Evolutionary conservation across 768 basidiomycete species (phyloP).

Genomic region (Collybia nuda): DNA sequence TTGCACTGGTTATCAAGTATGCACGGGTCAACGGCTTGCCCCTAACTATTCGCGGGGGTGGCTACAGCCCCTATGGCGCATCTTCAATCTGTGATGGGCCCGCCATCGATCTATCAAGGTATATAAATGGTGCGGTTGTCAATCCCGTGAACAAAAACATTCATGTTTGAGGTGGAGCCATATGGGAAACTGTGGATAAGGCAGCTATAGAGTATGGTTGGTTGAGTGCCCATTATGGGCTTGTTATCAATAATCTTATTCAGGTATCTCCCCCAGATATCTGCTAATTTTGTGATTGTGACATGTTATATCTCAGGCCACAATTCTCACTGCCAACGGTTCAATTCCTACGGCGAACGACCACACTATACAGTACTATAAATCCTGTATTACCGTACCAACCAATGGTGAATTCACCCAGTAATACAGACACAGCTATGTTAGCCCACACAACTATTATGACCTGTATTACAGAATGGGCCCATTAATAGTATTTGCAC

Average conservation of each 20-base stretch:
- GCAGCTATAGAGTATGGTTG: constrained; percentile 31
- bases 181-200: constrained; percentile 2
- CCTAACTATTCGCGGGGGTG: not conserved
- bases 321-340: constrained; percentile 14
- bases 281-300: not conserved
- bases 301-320: constrained; percentile 4
- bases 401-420: no score
- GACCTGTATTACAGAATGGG: no score
- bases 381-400: no score
- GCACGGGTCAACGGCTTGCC: constrained; percentile 1
- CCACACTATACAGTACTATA: no score
- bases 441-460: no score
- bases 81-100: not conserved
- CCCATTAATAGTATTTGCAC: no score
- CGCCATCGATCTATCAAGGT: not conserved
- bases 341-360: constrained; percentile 24
- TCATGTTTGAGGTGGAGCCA: not conserved
- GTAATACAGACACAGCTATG: no score
- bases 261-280: constrained; percentile 17
- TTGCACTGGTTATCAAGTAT: constrained; percentile 13
- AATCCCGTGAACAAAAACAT: not conserved
- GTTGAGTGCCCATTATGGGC: constrained; percentile 43
- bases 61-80: not conserved
- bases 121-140: not conserved
- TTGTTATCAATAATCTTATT: constrained; percentile 49